These are phyloP conservation scores for Myxozyma lipomycoides DNA, from an alignment of 805 yeast species.

Conservation along the genomic window DNA sequence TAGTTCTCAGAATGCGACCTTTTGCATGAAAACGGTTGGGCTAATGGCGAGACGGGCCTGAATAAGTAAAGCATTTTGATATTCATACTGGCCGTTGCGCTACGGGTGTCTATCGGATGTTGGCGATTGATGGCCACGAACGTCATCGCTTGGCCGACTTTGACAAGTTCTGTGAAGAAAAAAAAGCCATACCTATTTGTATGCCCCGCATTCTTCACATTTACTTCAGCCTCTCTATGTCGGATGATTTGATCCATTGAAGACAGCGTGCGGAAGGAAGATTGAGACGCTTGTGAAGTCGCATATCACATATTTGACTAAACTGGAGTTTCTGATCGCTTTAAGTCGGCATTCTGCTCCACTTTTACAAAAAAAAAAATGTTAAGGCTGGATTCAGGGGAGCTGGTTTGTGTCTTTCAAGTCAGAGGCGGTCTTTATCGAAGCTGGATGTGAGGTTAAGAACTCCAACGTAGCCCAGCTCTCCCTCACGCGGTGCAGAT, in stretches of 20 bases:
- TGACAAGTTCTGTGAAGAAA: too few relatives aligned
- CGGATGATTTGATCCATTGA: slow-evolving; percentile 11
- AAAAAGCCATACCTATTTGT: too few relatives aligned
- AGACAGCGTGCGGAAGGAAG: slow-evolving; percentile 8
- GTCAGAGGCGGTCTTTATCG: too few relatives aligned
- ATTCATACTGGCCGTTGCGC: slow-evolving; percentile 6
- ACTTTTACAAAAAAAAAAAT: too few relatives aligned
- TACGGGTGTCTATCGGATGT: slow-evolving; percentile 6
- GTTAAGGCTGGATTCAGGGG: too few relatives aligned
- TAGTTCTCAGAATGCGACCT: slow-evolving; percentile 7
- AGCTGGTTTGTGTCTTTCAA: too few relatives aligned
- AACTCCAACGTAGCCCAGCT: too few relatives aligned
- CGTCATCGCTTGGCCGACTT: slow-evolving; percentile 8
- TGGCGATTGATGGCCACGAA: slow-evolving; percentile 14
- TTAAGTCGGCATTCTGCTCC: too few relatives aligned
- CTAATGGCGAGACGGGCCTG: slow-evolving; percentile 1
- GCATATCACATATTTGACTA: too few relatives aligned
- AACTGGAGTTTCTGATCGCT: too few relatives aligned
- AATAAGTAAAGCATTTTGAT: slow-evolving; percentile 8
- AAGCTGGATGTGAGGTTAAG: too few relatives aligned
- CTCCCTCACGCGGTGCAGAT: too few relatives aligned
- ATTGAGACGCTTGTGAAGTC: slow-evolving; percentile 5
- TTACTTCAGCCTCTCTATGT: slow-evolving; percentile 10
- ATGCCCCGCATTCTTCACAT: slow-evolving; percentile 16
- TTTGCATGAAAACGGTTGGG: slow-evolving; percentile 7